These are phyloP conservation scores for Zancudomyces culisetae DNA, from an alignment of 371 early-diverging fungal species.

Conservation along the genomic window DNA sequence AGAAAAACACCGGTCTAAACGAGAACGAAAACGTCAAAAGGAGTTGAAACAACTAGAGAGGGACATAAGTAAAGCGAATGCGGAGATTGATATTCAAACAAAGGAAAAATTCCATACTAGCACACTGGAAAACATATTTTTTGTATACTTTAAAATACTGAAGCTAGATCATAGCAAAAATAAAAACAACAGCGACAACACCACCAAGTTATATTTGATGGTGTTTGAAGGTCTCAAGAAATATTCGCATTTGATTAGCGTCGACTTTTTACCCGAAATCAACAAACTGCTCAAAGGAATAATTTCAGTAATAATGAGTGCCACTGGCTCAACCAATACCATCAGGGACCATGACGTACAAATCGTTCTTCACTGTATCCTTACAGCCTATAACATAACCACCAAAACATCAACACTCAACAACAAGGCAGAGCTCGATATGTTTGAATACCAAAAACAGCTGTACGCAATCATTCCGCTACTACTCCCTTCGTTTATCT, in stretches of 20 bases:
- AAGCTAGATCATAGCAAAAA: slow-evolving; percentile 66
- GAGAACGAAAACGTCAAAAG: slow-evolving; percentile 25
- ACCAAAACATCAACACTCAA: slow-evolving; percentile 75
- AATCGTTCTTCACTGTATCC: slow-evolving; percentile 60
- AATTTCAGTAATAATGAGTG: slow-evolving; percentile 23
- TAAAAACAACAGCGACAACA: too few species aligned
- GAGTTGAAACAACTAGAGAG: slow-evolving; percentile 49
- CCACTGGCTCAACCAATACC: slow-evolving; percentile 14
- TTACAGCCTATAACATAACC: slow-evolving; percentile 67
- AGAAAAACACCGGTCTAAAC: slow-evolving; percentile 15
- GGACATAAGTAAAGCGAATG: slow-evolving; percentile 41
- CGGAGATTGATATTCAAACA: slow-evolving; percentile 18
- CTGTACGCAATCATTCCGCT: slow-evolving; percentile 56
- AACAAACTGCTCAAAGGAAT: slow-evolving; percentile 61
- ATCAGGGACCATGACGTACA: slow-evolving; percentile 18
- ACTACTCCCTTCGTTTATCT: too few species aligned
- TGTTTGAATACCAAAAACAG: slow-evolving; percentile 62
- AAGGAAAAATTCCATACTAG: slow-evolving; percentile 47
- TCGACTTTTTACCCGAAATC: slow-evolving; percentile 85
- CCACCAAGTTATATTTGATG: neutral
- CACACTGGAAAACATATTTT: slow-evolving; percentile 75
- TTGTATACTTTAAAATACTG: slow-evolving; percentile 80
- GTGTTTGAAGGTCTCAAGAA: slow-evolving; percentile 17
- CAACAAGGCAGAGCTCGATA: slow-evolving; percentile 69
- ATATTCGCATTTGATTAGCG: slow-evolving; percentile 81